Evolutionary conservation across 257 asterid genomes (phyloP).

Genomic region (Solanum appendiculatum): DNA sequence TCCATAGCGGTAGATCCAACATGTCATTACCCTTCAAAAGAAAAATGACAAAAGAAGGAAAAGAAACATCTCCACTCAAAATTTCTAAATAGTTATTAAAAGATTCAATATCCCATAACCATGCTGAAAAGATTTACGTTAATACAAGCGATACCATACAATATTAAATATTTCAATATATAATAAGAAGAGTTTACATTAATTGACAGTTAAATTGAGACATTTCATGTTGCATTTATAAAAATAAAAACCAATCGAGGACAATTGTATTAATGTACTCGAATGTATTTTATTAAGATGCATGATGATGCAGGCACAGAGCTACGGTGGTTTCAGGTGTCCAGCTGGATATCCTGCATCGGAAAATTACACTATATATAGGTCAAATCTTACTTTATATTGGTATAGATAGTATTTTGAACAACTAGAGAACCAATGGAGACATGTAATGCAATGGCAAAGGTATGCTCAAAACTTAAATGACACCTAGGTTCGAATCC

Average conservation of each 20-base stretch:
- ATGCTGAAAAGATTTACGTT: not conserved
- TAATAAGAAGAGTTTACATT: too few species aligned
- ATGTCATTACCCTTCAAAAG: too few species aligned
- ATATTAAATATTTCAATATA: too few species aligned
- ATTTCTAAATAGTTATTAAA: not conserved
- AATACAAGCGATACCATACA: not conserved
- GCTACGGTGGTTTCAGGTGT: too few species aligned
- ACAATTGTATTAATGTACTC: not conserved
- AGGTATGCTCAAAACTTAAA: not conserved
- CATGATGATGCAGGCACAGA: not conserved
- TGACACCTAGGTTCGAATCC: not conserved
- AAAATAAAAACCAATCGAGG: not conserved
- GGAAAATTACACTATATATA: not conserved
- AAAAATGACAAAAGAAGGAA: not conserved
- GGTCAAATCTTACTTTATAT: too few species aligned
- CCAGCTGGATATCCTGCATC: too few species aligned
- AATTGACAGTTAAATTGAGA: not conserved
- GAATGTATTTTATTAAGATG: not conserved
- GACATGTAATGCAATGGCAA: not conserved
- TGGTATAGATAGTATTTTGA: too few species aligned
- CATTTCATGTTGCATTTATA: not conserved
- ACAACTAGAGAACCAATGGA: not conserved
- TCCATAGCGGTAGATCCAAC: too few species aligned
- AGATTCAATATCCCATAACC: not conserved
- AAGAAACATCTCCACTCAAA: too few species aligned